Conservation (phyloP, 768 basidiomycete species). For the Mrakia gelida region DNA sequence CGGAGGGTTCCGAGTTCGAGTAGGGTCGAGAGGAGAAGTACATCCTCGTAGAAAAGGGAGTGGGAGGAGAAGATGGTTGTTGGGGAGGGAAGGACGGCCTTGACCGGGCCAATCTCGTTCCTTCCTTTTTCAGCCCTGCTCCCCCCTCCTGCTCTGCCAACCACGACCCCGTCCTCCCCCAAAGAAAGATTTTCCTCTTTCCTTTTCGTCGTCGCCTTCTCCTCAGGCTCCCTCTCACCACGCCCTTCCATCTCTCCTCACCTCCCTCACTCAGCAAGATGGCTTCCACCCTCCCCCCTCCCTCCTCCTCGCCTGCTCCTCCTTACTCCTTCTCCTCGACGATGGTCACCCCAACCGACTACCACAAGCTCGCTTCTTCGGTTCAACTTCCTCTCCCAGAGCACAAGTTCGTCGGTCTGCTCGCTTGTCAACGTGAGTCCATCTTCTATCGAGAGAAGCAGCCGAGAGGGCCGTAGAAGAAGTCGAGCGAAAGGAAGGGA, state of each 20-base stretch:
- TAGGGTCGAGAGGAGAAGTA: background rate
- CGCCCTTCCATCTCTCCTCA: background rate
- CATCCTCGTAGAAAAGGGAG: background rate
- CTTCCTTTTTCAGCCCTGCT: background rate
- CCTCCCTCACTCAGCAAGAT: background rate
- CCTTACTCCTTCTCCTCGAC: background rate
- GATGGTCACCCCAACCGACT: slow-evolving; percentile 15
- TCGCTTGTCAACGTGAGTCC: slow-evolving; percentile 30
- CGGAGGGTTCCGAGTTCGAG: background rate
- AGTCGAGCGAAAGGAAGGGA: background rate
- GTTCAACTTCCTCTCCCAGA: slow-evolving; percentile 16
- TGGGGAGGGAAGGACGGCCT: background rate
- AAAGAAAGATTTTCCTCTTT: background rate
- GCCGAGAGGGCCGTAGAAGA: background rate
- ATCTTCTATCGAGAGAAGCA: background rate
- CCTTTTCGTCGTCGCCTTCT: background rate
- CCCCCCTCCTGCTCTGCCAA: background rate
- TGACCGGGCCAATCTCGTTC: background rate
- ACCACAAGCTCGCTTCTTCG: slow-evolving; percentile 14
- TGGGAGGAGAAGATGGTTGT: background rate
- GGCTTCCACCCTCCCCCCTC: background rate
- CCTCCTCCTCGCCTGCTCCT: slow-evolving; percentile 10
- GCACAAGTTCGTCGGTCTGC: slow-evolving; percentile 28
- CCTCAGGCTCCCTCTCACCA: background rate
- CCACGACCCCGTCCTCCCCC: background rate